Evolutionary conservation across 108 stramenopile species (phyloP), one percentile per base, ranked within the genome.

Genomic region (Cyclotella kingstonii): DNA sequence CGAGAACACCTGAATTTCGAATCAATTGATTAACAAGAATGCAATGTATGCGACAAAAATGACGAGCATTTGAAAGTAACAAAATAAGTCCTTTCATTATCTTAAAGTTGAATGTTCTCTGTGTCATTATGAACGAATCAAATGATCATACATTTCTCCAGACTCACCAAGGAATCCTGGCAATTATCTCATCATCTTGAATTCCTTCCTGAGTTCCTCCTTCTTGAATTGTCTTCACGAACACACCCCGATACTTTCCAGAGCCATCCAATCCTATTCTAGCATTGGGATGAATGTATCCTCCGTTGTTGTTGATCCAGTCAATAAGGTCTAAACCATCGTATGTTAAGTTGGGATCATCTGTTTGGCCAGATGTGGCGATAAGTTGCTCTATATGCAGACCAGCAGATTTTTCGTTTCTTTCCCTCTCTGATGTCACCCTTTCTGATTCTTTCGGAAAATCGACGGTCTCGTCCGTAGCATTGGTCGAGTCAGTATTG

Each of bases 161-260:
- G 18, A 53, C 70, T 44, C 31, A 72, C 70, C 70, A 75, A 48
- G 73, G 73, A 47, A 75, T 68, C 21, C 48, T 44, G 42, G 38
- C 45, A 68, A 75, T 49, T 41, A 63, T 39, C 11, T 75, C 73
- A 39, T 55, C 73, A 46, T 69, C 73, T 22, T 43, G 47, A 50
- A 75, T 75, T 31, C 72, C 66, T 19, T 52, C 70, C 0, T 47
- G 63, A 11, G 36, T 31, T 21, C 38, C 54, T 35, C 27, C 66
- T 15, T 31, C 63, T 12, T 44, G 28, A 0, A 15, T 23, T 31
- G 6, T 53, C 73, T 75, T 75, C 1, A 68, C 73, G 46, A 75
- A 75, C 12, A 75, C 73, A 33, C 73, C 73, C 11, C 73, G 51
- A 75, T 68, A 75, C 15, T 54, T 30, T 19, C 73, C 73, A 39